A percentile compares a stretch with the other conserved stretches of the same genome.
phyloP scores from a whole-genome alignment of 2,329 filamentous ascomycete species.

The Tolypocladium album region DNA sequence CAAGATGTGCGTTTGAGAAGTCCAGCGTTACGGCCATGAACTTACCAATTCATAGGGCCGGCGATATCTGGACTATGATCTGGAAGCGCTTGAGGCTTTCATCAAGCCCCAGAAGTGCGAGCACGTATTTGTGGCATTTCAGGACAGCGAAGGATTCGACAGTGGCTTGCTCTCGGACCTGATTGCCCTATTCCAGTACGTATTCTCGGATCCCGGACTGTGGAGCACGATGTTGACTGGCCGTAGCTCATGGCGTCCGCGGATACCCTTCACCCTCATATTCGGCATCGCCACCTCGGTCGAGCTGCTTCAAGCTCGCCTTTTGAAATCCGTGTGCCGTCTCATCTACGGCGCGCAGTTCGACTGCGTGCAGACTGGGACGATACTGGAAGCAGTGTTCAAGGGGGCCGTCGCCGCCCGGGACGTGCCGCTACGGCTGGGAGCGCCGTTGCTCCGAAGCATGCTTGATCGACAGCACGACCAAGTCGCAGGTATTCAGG shows the following conservation, averaged over 20 bases:
- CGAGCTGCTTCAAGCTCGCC: conserved; percentile 64
- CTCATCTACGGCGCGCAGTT: conserved; percentile 63
- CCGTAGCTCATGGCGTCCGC: conserved; percentile 53
- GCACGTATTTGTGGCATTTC: conserved; percentile 61
- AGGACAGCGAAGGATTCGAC: conserved; percentile 78
- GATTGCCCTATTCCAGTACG: conserved; percentile 56
- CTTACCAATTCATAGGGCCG: conserved; percentile 32
- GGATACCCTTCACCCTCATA: conserved; percentile 65
- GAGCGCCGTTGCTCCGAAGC: conserved; percentile 48
- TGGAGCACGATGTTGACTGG: conserved; percentile 15
- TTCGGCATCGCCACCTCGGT: conserved; percentile 76
- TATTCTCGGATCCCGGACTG: not conserved
- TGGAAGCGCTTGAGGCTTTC: conserved; percentile 57
- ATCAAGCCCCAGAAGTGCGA: conserved; percentile 40
- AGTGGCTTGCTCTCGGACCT: conserved; percentile 60
- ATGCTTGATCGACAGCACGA: conserved; percentile 65
- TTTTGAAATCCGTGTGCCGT: conserved; percentile 58
- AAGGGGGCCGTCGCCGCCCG: conserved; percentile 49
- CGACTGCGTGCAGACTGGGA: conserved; percentile 62
- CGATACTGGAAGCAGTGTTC: conserved; percentile 65
- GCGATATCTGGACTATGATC: conserved; percentile 66
- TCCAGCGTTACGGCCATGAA: no score
- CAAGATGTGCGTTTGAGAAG: conserved; percentile 31
- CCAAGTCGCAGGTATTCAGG: conserved; percentile 65
- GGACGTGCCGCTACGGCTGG: conserved; percentile 49